These are phyloP conservation scores for Geotrichum citri-aurantii DNA, from an alignment of 1,139 yeast species.

Conservation along the genomic window DNA sequence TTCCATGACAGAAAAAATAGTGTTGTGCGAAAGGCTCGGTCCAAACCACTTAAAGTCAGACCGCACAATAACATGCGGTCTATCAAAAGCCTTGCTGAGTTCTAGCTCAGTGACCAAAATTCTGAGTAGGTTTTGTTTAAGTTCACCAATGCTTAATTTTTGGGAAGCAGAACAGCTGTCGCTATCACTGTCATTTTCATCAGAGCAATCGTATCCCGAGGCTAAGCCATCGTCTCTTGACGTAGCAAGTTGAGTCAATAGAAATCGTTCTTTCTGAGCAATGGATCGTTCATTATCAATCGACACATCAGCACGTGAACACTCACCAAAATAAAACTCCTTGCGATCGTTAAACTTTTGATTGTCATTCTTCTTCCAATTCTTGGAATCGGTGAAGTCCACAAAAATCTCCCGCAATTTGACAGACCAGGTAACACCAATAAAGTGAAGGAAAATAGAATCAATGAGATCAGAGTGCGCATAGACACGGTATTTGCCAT, in stretches of 20 bases:
- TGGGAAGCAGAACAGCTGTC: background rate
- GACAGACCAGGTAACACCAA: constrained; percentile 18
- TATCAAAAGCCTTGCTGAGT: constrained; percentile 15
- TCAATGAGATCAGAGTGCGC: constrained; percentile 22
- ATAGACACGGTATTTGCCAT: constrained; percentile 21
- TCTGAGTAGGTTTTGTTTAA: constrained; percentile 16
- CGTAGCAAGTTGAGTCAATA: constrained; percentile 7
- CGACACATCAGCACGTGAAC: background rate
- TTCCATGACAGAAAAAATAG: constrained; percentile 19
- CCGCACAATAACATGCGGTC: constrained; percentile 20
- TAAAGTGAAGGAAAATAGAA: constrained; percentile 16
- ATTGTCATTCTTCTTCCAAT: constrained; percentile 1
- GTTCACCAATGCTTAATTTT: background rate
- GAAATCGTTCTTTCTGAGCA: background rate
- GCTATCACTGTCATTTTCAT: constrained; percentile 1
- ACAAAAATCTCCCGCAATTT: constrained; percentile 3
- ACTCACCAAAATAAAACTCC: constrained; percentile 6
- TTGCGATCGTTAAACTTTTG: background rate
- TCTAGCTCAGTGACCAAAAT: constrained; percentile 17
- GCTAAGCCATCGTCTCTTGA: background rate
- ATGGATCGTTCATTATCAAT: constrained; percentile 8
- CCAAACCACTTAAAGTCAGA: constrained; percentile 24
- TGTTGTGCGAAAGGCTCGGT: constrained; percentile 19
- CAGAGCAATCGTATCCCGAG: constrained; percentile 2
- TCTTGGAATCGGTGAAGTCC: background rate